Evolutionary conservation across 1,284 basidiomycete genomes (phyloP).

Genomic region (Cutaneotrichosporon cavernicola): DNA sequence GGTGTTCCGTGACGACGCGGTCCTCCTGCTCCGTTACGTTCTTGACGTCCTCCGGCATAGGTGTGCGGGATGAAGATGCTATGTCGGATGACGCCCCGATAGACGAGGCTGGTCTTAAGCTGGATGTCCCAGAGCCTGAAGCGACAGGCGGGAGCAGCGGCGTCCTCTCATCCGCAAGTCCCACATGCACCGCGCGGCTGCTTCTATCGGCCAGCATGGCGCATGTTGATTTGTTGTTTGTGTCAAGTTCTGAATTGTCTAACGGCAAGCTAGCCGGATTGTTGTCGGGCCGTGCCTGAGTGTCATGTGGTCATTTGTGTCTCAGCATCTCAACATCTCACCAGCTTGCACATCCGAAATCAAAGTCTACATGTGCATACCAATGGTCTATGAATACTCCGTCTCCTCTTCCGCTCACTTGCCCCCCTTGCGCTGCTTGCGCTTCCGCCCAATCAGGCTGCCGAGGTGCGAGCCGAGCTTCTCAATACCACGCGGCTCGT

Average conservation of each 20-base stretch:
- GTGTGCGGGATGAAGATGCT: not conserved
- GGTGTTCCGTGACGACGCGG: not conserved
- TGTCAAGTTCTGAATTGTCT: not conserved
- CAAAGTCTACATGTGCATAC: conserved; percentile 5
- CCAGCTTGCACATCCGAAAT: not conserved
- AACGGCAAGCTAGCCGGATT: not conserved
- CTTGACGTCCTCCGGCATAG: not conserved
- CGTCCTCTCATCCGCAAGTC: not conserved
- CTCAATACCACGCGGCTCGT: conserved; percentile 39
- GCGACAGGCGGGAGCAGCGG: not conserved
- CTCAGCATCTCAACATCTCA: too few relatives aligned
- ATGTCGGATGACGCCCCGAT: too few relatives aligned
- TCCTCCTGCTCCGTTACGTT: not conserved
- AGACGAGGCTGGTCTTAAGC: not conserved
- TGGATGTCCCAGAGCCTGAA: not conserved
- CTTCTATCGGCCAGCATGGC: not conserved
- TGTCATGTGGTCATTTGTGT: not conserved
- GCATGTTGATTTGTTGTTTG: not conserved
- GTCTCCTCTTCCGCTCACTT: not conserved
- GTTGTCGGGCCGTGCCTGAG: not conserved
- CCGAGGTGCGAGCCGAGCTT: conserved; percentile 50
- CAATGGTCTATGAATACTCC: not conserved
- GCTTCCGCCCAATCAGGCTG: conserved; percentile 53
- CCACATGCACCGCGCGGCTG: too few relatives aligned
- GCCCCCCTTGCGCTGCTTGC: conserved; percentile 28